These are phyloP conservation scores for Oldenlandia corymbosa DNA, from an alignment of 257 asterid genomes.

Conservation along the genomic window DNA sequence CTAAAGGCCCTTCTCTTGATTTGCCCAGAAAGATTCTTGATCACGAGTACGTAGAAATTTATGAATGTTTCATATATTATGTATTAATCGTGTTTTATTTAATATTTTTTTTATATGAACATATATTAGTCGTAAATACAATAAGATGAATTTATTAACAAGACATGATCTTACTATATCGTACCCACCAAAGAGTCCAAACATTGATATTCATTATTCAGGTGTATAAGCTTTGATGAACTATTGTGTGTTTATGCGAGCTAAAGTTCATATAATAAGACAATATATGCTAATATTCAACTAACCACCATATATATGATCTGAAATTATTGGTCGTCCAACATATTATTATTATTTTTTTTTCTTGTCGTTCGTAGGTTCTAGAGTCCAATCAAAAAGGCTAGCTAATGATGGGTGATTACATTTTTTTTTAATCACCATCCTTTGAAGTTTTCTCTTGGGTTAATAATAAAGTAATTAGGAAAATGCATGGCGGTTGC, in stretches of 20 bases:
- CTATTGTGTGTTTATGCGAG: not conserved
- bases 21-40: slow-evolving; percentile 49
- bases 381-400: slow-evolving; percentile 16
- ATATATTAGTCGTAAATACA: no score
- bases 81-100: no score
- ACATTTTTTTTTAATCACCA: slow-evolving; percentile 18
- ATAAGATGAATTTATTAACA: no score
- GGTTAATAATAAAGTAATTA: no score
- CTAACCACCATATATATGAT: not conserved
- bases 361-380: slow-evolving; percentile 32
- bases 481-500: not conserved
- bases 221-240: slow-evolving; percentile 22
- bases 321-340: slow-evolving; percentile 21
- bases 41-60: slow-evolving; percentile 42
- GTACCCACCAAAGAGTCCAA: no score
- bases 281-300: slow-evolving; percentile 9
- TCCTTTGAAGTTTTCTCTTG: no score
- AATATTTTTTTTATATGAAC: no score
- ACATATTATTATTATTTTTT: slow-evolving; percentile 10
- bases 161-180: no score
- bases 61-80: not conserved
- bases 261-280: slow-evolving; percentile 7
- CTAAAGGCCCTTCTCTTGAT: slow-evolving; percentile 39
- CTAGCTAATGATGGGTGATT: not conserved
- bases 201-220: slow-evolving; percentile 16